Evolutionary conservation across 148 eudicot genomes (phyloP), one percentile per base, ranked within the genome.

Genomic region (Chenopodium formosanum): DNA sequence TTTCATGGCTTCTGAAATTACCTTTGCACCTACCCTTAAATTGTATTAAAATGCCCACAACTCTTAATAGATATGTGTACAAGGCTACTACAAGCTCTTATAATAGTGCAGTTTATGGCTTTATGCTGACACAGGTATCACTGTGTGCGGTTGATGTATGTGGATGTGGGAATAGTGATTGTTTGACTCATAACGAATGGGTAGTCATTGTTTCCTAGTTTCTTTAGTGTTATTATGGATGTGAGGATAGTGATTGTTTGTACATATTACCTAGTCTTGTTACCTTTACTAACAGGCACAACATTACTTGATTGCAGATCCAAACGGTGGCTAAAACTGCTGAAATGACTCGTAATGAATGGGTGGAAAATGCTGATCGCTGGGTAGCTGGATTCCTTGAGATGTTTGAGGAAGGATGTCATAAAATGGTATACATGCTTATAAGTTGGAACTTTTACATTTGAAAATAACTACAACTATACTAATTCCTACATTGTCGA

Each of bases 381-480:
- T 86, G 88, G 87, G 88, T 88, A 11, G 84, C 90, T 84, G 98
- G 98, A 67, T 95, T 95, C 79, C 94, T 95, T 16, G 98, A 95
- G 88, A 95, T 93, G 97, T 95, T 95, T 81, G 98, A 95, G 89
- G 98, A 95, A 91, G 89, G 98, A 62, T 95, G 96, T 86, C 98
- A 95, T 87, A 93, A 91, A 79, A 88, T 86, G 85, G 86, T 83
- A 76, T 23, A 13, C 52, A 14, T 46, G 16, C 22, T 7, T 23
- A 47, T 23, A 7, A 37, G 9, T 46, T 73, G 13, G 2, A 75
- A 11, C 20, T 77, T 77, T 4, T 64, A 22, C 19, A 17, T 11
- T 3, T 11, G 34, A 23, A 40, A 17, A 4, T 0, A 47, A 65
- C n/a, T 37, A 2, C 46, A 72, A 11, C 48, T 70, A 25, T 50